Conservation (phyloP, 108 stramenopile species). For the Pseudonitzschia multistriata region DNA sequence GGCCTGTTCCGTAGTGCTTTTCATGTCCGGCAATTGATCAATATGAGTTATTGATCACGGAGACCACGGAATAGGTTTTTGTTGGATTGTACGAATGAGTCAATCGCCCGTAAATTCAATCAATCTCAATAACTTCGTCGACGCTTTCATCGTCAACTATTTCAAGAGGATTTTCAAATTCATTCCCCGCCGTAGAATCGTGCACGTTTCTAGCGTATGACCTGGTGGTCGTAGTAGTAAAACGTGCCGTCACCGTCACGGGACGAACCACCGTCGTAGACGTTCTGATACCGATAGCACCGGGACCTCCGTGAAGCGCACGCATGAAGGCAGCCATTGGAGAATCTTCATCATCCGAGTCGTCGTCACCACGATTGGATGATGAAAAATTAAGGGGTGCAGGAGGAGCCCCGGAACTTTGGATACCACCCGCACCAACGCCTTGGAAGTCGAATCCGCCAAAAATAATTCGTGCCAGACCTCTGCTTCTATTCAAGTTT, state of each 20-base stretch:
- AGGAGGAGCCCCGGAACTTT: background rate
- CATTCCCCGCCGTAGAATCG: slow-evolving; percentile 39
- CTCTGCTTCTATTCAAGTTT: background rate
- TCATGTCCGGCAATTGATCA: background rate
- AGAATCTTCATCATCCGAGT: slow-evolving; percentile 17
- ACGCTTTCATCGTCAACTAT: slow-evolving; percentile 40
- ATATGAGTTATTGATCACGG: background rate
- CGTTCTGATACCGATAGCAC: background rate
- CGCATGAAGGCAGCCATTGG: slow-evolving; percentile 22
- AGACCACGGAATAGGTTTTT: background rate
- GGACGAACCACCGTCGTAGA: slow-evolving; percentile 17
- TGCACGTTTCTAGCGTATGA: slow-evolving; percentile 44
- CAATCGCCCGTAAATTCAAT: slow-evolving; percentile 1
- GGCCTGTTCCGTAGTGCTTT: no score
- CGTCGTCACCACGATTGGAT: background rate
- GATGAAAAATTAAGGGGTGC: background rate
- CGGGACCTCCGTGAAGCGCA: slow-evolving; percentile 5
- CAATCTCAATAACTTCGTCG: slow-evolving; percentile 29
- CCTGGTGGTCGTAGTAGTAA: slow-evolving; percentile 13
- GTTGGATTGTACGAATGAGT: background rate
- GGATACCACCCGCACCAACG: background rate
- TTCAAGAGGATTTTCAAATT: slow-evolving; percentile 44
- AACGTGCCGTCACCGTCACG: slow-evolving; percentile 8
- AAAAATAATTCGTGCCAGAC: slow-evolving; percentile 18
- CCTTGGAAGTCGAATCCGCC: slow-evolving; percentile 1